Evolutionary conservation across 2,329 filamentous ascomycete species (phyloP).

Genomic region (Neonectria neomacrospora): DNA sequence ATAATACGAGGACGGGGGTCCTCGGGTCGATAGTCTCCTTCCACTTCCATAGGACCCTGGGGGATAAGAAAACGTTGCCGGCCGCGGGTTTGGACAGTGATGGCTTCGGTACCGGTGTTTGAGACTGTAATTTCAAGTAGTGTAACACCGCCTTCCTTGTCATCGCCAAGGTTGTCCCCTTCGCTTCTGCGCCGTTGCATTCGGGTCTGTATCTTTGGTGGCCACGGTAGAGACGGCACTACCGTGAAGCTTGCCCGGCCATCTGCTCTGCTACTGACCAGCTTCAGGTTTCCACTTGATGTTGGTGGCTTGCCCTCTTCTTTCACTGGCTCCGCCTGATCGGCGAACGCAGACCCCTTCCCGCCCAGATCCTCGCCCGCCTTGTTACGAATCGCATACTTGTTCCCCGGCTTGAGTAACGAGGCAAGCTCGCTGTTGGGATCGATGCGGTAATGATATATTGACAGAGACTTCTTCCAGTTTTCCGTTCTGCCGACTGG

Average conservation of each 20-base stretch:
- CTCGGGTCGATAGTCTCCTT: neutral
- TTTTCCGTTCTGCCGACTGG: conserved; percentile 15
- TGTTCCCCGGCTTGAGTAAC: neutral
- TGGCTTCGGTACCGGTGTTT: neutral
- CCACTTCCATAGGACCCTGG: neutral
- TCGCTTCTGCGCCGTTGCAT: neutral
- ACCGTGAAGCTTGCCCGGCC: conserved; percentile 5
- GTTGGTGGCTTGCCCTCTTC: neutral
- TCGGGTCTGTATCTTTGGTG: conserved; percentile 8
- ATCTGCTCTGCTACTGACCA: conserved; percentile 9
- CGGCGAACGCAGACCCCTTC: neutral
- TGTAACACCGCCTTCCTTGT: neutral
- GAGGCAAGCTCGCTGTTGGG: neutral
- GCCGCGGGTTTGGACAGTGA: neutral
- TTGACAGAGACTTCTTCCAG: conserved; percentile 14
- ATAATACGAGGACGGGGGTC: neutral
- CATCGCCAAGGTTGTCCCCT: neutral
- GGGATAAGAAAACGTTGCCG: neutral
- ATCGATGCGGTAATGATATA: conserved; percentile 10
- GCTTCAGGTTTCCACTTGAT: neutral
- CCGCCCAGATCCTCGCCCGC: neutral
- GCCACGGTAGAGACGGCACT: conserved; percentile 15
- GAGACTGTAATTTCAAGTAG: neutral
- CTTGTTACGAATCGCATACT: neutral
- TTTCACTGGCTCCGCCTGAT: neutral